Evolutionary conservation across 2,329 filamentous ascomycete genomes (phyloP).

Genomic region (Microcyclospora tardicrescens): DNA sequence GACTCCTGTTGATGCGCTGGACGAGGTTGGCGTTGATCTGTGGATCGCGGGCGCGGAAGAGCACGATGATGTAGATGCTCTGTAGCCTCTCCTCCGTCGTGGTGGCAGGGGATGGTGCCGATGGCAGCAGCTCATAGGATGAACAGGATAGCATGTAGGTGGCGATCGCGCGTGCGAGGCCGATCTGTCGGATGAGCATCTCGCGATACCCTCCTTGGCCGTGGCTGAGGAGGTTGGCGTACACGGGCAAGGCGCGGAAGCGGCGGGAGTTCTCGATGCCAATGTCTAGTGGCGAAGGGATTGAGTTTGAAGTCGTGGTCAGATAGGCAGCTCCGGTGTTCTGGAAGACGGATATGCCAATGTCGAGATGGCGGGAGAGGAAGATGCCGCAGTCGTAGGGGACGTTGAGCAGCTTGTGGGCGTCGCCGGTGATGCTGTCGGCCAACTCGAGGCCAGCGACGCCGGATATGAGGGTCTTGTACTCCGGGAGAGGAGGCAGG

Average conservation of each 20-base stretch:
- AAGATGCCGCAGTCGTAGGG: slow-evolving; percentile 92
- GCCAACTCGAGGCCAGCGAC: slow-evolving; percentile 61
- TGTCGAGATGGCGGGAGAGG: slow-evolving; percentile 51
- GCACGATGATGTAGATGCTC: slow-evolving; percentile 54
- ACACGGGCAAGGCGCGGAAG: slow-evolving; percentile 82
- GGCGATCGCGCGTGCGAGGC: slow-evolving; percentile 56
- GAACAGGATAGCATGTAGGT: slow-evolving; percentile 47
- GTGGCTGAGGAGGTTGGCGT: slow-evolving; percentile 64
- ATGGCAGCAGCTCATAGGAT: slow-evolving; percentile 54
- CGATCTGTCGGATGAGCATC: slow-evolving; percentile 61
- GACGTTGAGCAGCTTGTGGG: slow-evolving; percentile 86
- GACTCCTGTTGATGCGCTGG: slow-evolving; percentile 56
- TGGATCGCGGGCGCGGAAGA: slow-evolving; percentile 61
- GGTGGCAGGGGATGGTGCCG: slow-evolving; percentile 12
- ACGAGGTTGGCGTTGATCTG: slow-evolving; percentile 54
- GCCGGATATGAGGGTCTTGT: slow-evolving; percentile 39
- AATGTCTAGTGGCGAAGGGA: slow-evolving; percentile 74
- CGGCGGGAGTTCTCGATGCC: slow-evolving; percentile 84
- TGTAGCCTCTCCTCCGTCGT: slow-evolving; percentile 32
- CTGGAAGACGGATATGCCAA: slow-evolving; percentile 54
- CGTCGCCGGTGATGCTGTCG: slow-evolving; percentile 77
- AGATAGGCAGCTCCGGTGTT: slow-evolving; percentile 84
- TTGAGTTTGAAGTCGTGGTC: slow-evolving; percentile 28
- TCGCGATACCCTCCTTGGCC: slow-evolving; percentile 54
- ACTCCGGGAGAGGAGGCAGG: slow-evolving; percentile 45